phyloP scores from a whole-genome alignment of 192 early-diverging fungal genomes.

The Coemansia sp. region DNA sequence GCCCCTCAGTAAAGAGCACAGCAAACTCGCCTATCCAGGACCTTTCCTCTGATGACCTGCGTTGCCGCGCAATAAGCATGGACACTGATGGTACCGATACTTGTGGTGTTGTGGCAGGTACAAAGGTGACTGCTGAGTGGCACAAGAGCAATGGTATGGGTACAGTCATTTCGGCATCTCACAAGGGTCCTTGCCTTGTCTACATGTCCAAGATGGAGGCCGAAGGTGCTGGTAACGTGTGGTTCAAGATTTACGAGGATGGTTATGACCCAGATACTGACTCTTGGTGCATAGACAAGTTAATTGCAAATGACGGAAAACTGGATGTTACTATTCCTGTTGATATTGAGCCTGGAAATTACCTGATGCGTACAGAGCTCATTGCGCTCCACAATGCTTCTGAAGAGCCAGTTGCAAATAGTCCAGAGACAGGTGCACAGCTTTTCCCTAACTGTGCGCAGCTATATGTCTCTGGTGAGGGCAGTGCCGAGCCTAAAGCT shows the following conservation, averaged over 20 bases:
- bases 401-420: neutral
- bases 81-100: neutral
- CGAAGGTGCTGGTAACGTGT: neutral
- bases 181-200: conserved; percentile 1
- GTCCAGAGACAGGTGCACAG: neutral
- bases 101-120: neutral
- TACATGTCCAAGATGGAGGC: conserved; percentile 5
- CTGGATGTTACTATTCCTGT: neutral
- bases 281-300: neutral
- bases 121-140: neutral
- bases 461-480: neutral
- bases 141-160: neutral
- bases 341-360: neutral
- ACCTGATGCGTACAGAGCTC: neutral
- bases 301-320: neutral
- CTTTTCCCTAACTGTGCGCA: conserved; percentile 4
- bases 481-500: neutral
- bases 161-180: neutral
- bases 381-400: neutral
- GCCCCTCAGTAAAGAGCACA: neutral
- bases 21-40: neutral
- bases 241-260: conserved; percentile 7
- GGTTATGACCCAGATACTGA: neutral
- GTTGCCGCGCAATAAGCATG: neutral
- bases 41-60: neutral